Base-by-base conservation (phyloP, 1,139 yeast species). In the Saccharomyces hybrid region DNA sequence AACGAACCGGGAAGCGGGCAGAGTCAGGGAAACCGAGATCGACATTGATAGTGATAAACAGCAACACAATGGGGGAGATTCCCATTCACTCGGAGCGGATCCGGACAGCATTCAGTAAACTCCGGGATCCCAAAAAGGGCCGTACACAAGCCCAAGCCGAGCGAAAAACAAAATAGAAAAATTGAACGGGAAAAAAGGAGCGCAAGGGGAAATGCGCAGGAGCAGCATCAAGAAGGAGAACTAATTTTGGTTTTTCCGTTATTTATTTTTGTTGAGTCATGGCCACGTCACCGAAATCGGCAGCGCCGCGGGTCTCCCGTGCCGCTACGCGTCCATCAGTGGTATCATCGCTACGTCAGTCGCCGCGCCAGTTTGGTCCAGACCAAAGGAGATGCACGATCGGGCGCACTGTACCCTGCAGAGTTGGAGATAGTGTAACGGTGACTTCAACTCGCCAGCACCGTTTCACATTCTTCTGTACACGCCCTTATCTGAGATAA, bases 71-170 rank as follows among this genome's bases (percentile, higher is more conserved):
- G 19, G 44, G 44, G 13, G 44, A 11, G 44, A 16, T 38, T 38
- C 25, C 25, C 25, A 16, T 6, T 38, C 44, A 16, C 25, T 19
- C 25, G 23, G 26, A 16, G 9, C 44, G 44, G 44, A 16, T 16
- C 16, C 28, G 31, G 29, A 8, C 31, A 46, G 11, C 28, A 16
- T 2, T 11, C 19, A 38, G 9, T 38, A 38, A 38, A 38, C 44
- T 38, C 44, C 44, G 44, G 44, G 44, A 38, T 38, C 44, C 44
- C 44, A 16, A 38, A 38, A 38, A 38, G 44, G 44, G 44, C 44
- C 23, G 44, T 19, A 19, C n/a, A 38, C 26, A 9, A 38, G 13
- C 44, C 44, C 13, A 38, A 38, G 25, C 25, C n/a, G 44, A 38
- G 44, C 44, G 44, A 38, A 19, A 38, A 38, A 31, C 38, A 31